Percentiles rank a stretch among this genome's conserved stretches.
phyloP scores from a whole-genome alignment of 192 early-diverging fungal genomes.

The Rhizophlyctis rosea region DNA sequence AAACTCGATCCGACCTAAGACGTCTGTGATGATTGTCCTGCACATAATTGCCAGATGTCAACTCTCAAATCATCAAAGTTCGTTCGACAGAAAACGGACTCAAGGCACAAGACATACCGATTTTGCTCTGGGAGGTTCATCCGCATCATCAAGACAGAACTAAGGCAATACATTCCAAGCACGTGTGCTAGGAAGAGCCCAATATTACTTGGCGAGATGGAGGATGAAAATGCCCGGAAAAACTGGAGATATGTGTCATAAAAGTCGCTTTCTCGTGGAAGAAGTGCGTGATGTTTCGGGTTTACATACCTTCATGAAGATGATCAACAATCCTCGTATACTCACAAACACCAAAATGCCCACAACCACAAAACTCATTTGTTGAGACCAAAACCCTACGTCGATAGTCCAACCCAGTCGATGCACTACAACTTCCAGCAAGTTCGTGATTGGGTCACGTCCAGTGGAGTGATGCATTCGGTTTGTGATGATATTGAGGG shows the following conservation, averaged over 20 bases:
- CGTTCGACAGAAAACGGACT: too few species aligned
- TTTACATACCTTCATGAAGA: constrained; percentile 64
- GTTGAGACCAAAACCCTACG: constrained; percentile 81
- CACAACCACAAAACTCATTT: constrained; percentile 88
- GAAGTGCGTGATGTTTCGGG: not conserved
- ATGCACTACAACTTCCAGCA: constrained; percentile 67
- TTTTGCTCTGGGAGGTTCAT: constrained; percentile 82
- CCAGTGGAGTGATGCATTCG: constrained; percentile 61
- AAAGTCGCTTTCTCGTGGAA: not conserved
- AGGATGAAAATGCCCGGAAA: constrained; percentile 63
- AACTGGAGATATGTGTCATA: constrained; percentile 41
- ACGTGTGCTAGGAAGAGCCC: constrained; percentile 81
- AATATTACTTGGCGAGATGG: constrained; percentile 71
- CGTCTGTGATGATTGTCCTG: constrained; percentile 71
- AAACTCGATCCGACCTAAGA: constrained; percentile 80
- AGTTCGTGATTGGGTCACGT: constrained; percentile 79
- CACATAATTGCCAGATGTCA: too few species aligned
- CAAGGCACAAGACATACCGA: too few species aligned
- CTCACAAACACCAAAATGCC: constrained; percentile 85
- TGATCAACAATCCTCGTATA: constrained; percentile 82
- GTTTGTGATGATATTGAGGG: constrained; percentile 74
- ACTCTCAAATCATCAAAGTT: not conserved
- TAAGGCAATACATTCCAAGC: constrained; percentile 91
- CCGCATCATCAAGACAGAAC: constrained; percentile 90
- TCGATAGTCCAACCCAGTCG: constrained; percentile 62